A percentile compares a stretch with the other conserved stretches of the same genome.
phyloP scores from a whole-genome alignment of 208 protist genomes.

The Sergeia podlipaevii region DNA sequence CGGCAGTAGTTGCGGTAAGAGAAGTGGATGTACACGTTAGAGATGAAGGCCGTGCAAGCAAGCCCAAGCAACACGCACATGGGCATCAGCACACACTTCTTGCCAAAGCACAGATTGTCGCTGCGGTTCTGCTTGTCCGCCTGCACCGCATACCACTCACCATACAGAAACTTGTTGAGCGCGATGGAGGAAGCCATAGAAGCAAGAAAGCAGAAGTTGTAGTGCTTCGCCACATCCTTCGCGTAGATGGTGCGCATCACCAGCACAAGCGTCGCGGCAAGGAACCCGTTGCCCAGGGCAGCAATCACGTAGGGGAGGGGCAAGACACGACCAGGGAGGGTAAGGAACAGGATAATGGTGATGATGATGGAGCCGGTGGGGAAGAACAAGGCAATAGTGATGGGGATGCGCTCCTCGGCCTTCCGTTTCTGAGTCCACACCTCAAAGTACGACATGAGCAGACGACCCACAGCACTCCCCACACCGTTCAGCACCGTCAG shows the following conservation, averaged over 20 bases:
- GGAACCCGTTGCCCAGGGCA: constrained; percentile 54
- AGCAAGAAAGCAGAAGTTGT: constrained; percentile 50
- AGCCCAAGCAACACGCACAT: constrained; percentile 43
- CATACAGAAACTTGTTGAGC: constrained; percentile 63
- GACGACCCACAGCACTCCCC: constrained; percentile 58
- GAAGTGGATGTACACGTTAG: constrained; percentile 39
- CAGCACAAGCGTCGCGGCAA: constrained; percentile 27
- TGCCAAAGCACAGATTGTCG: constrained; percentile 22
- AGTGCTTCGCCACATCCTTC: constrained; percentile 66
- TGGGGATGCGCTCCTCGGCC: constrained; percentile 54
- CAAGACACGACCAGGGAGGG: constrained; percentile 26
- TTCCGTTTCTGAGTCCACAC: constrained; percentile 44
- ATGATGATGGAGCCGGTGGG: constrained; percentile 35
- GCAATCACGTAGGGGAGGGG: constrained; percentile 49
- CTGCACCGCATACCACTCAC: constrained; percentile 64
- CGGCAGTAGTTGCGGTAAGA: constrained; percentile 23
- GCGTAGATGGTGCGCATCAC: constrained; percentile 66
- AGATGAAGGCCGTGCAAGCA: constrained; percentile 25
- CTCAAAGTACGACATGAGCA: constrained; percentile 54
- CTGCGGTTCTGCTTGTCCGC: constrained; percentile 35
- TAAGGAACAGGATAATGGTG: constrained; percentile 33
- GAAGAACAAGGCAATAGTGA: constrained; percentile 39
- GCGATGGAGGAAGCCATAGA: constrained; percentile 30
- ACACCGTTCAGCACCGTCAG: constrained; percentile 58
- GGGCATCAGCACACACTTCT: constrained; percentile 42